phyloP scores from a whole-genome alignment of 495 filamentous ascomycete species.

The Xylaria curta region DNA sequence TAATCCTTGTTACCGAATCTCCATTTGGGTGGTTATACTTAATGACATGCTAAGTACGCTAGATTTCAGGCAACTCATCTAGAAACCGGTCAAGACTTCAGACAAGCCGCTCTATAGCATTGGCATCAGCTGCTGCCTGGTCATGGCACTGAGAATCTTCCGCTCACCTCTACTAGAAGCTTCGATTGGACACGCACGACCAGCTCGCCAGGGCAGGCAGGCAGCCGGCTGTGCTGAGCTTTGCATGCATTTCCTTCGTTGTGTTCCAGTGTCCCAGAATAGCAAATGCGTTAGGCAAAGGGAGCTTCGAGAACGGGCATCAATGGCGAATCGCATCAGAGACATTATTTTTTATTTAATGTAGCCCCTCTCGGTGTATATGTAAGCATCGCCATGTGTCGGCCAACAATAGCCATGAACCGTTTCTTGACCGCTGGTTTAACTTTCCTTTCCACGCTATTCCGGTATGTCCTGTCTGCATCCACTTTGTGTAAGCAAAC shows the following conservation, averaged over 20 bases:
- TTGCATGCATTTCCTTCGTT: not conserved
- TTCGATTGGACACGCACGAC: not conserved
- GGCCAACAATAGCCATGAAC: not conserved
- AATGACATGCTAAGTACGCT: not conserved
- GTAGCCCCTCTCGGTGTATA: not conserved
- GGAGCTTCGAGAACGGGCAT: not conserved
- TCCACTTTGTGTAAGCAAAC: not conserved
- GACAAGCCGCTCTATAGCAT: not conserved
- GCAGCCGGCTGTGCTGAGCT: not conserved
- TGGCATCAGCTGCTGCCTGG: conserved; percentile 6
- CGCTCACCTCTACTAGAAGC: not conserved
- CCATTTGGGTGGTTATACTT: not conserved
- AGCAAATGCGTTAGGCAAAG: conserved; percentile 1
- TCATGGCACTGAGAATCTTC: not conserved
- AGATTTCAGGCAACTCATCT: conserved; percentile 4
- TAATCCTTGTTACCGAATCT: not conserved
- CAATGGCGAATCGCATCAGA: not conserved
- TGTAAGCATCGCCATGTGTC: not conserved
- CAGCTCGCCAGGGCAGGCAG: not conserved
- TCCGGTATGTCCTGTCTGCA: not conserved
- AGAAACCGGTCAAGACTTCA: not conserved
- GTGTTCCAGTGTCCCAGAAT: too few relatives aligned
- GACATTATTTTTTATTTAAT: not conserved
- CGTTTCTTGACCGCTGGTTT: not conserved
- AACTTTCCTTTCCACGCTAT: not conserved